phyloP scores from a whole-genome alignment of 768 basidiomycete species.

The Hypsizygus marmoreus region DNA sequence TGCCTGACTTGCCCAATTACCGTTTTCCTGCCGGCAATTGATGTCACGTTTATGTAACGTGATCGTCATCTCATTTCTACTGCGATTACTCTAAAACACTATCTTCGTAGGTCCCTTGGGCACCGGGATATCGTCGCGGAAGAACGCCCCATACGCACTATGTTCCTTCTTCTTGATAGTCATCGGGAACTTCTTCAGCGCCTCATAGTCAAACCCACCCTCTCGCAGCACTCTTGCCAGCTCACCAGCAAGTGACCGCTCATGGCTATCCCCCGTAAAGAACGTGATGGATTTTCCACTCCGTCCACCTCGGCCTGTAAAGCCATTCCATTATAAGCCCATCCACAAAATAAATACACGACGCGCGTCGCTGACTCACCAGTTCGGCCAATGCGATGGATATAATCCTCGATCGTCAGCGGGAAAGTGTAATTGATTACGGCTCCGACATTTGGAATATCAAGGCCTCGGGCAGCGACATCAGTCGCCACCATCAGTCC shows the following conservation, averaged over 20 bases:
- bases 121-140: slow-evolving; percentile 63
- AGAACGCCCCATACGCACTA: slow-evolving; percentile 87
- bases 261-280: slow-evolving; percentile 90
- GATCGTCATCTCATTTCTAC: slow-evolving; percentile 16
- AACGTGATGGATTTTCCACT: slow-evolving; percentile 93
- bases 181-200: slow-evolving; percentile 86
- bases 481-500: slow-evolving; percentile 93
- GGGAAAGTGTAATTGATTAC: slow-evolving; percentile 99
- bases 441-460: slow-evolving; percentile 93
- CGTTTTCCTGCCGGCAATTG: slow-evolving; percentile 17
- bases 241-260: slow-evolving; percentile 87
- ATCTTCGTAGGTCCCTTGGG: slow-evolving; percentile 75
- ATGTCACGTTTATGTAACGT: slow-evolving; percentile 20
- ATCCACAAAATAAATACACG: slow-evolving; percentile 3
- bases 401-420: slow-evolving; percentile 90
- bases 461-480: slow-evolving; percentile 94
- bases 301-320: slow-evolving; percentile 82
- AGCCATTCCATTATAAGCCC: slow-evolving; percentile 11
- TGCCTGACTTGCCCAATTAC: background rate
- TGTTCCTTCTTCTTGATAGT: slow-evolving; percentile 97
- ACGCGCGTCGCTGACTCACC: slow-evolving; percentile 48
- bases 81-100: slow-evolving; percentile 50
- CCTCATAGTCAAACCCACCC: slow-evolving; percentile 78
- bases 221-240: slow-evolving; percentile 89
- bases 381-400: slow-evolving; percentile 89